A percentile compares a stretch with the other conserved stretches of the same genome.
phyloP scores from a whole-genome alignment of 176 grass and related monocot genomes.

The Carex cristatella region DNA sequence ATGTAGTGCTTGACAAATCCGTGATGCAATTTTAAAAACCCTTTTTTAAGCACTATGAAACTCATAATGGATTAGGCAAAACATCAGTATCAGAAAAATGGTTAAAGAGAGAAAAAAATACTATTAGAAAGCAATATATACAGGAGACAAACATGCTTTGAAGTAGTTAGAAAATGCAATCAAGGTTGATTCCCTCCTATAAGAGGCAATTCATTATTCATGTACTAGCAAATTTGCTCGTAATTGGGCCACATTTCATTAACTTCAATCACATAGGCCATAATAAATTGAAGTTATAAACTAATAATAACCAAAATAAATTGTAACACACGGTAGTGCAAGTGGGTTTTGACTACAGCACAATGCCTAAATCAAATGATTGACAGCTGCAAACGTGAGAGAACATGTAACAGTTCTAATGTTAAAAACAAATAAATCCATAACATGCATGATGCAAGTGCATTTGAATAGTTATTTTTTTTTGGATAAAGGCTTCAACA shows the following conservation, averaged over 20 bases:
- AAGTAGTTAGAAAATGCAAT: conserved; percentile 20
- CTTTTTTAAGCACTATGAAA: conserved; percentile 9
- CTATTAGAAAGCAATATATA: conserved; percentile 1
- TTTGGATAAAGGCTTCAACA: background rate
- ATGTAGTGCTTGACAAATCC: conserved; percentile 9
- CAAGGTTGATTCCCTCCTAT: background rate
- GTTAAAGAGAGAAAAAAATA: background rate
- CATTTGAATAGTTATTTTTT: background rate
- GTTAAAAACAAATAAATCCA: background rate
- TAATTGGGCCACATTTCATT: background rate
- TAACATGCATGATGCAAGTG: background rate
- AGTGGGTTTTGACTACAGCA: background rate
- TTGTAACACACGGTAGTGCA: background rate
- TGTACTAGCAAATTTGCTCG: background rate
- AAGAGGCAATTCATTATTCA: conserved; percentile 12
- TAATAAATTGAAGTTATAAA: background rate
- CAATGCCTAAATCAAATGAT: background rate
- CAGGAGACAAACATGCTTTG: conserved; percentile 15
- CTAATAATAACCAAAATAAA: background rate
- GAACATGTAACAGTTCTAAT: background rate
- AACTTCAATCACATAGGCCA: background rate
- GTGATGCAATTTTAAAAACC: background rate
- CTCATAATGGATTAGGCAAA: conserved; percentile 21
- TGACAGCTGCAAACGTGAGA: background rate
- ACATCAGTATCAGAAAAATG: conserved; percentile 11